phyloP scores from a whole-genome alignment of 208 protist species.

The Crithidia sp. region DNA sequence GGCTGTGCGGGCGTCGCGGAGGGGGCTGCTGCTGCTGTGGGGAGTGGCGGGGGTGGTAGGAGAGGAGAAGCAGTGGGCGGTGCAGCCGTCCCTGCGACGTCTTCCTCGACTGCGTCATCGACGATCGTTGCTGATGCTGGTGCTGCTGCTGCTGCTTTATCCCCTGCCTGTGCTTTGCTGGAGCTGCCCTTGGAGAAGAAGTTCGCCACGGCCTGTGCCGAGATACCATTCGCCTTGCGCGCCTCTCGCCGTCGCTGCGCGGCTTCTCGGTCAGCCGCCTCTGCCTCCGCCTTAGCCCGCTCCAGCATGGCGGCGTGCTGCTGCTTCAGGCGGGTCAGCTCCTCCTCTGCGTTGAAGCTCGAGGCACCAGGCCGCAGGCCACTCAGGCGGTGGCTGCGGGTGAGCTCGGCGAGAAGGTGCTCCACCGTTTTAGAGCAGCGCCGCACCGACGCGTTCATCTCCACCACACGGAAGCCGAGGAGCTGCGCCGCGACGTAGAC shows the following conservation, averaged over 20 bases:
- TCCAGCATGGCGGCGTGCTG: slow-evolving; percentile 49
- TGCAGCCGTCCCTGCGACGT: not conserved
- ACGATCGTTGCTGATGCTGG: slow-evolving; percentile 11
- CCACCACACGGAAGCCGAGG: slow-evolving; percentile 79
- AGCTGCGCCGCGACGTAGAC: slow-evolving; percentile 81
- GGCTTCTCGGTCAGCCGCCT: slow-evolving; percentile 26
- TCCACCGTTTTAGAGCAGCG: slow-evolving; percentile 76
- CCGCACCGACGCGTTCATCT: slow-evolving; percentile 80
- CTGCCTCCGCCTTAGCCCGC: slow-evolving; percentile 26
- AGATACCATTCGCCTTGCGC: slow-evolving; percentile 70
- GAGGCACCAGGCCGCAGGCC: slow-evolving; percentile 35
- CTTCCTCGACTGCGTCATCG: not conserved
- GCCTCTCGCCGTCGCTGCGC: slow-evolving; percentile 27
- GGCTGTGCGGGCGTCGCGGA: slow-evolving; percentile 3
- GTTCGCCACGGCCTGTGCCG: slow-evolving; percentile 56
- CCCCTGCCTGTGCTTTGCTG: slow-evolving; percentile 1
- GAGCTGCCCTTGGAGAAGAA: slow-evolving; percentile 55
- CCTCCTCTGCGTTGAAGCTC: slow-evolving; percentile 63
- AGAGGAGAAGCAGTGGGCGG: not conserved
- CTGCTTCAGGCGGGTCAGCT: slow-evolving; percentile 67
- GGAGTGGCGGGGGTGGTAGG: not conserved
- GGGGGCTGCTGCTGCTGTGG: not conserved
- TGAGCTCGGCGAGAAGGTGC: slow-evolving; percentile 80
- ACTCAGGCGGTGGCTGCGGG: slow-evolving; percentile 70
- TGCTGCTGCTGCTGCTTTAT: not conserved